Base-by-base conservation (phyloP, 2,329 filamentous ascomycete genomes). In the Rosellinia necatrix region DNA sequence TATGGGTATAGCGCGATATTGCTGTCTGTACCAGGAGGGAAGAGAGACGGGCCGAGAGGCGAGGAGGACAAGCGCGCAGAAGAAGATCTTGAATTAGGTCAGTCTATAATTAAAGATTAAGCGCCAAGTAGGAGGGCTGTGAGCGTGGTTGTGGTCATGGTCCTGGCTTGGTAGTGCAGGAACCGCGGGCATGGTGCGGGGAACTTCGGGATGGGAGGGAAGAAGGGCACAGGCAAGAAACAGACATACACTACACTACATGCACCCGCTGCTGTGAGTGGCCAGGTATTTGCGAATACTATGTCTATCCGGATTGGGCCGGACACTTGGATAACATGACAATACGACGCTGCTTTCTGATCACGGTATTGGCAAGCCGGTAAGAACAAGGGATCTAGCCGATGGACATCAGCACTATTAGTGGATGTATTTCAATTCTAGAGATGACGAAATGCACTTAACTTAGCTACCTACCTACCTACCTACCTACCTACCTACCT, bases 61-160 rank as follows among this genome's bases (percentile, higher is more conserved):
- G 24, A 34, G 17, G 21, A 46, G 34, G 49, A 6, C 9, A 10
- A n/a, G 10, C n/a, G 19, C 22, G n/a, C n/a, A n/a, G 4, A 42
- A 21, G 19, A 4, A 37, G 17, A 40, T 35, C 50, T 30, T 17
- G 44, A 53, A 44, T 58, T 42, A 48, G 44, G 34, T 21, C n/a
- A 22, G 34, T 17, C 41, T 56, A 59, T 56, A 59, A 52, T 56
- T 60, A 57, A 56, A 44, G 35, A 55, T 59, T 61, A 61, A 54
- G 56, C 59, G 59, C 59, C 41, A 53, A 32, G 22, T 6, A 22
- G 8, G 56, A 54, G 42, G 56, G 58, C 58, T 60, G 42, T 53
- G 54, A 21, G 29, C n/a, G 29, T 43, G 37, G 37, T 41, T 3
- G 22, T 37, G 29, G 15, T 42, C 29, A 42, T 30, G 13, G 30